phyloP scores from a whole-genome alignment of 2,329 filamentous ascomycete genomes.

The Beauveria rudraprayagi region DNA sequence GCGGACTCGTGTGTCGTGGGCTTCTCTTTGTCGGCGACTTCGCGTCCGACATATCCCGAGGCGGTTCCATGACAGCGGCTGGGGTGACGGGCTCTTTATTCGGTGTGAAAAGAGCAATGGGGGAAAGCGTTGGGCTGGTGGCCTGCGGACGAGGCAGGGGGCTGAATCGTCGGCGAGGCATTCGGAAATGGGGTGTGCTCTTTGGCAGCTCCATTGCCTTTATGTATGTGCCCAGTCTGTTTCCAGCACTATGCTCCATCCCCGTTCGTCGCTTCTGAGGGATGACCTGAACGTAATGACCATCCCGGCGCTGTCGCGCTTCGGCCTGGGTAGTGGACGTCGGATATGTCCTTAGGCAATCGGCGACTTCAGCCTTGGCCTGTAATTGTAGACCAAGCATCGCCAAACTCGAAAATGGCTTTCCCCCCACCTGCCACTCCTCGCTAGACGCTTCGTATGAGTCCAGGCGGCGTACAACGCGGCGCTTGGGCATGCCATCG shows the following conservation, averaged over 20 bases:
- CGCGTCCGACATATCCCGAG: conserved; percentile 17
- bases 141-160: neutral
- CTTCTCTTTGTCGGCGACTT: conserved; percentile 25
- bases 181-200: neutral
- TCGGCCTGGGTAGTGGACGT: neutral
- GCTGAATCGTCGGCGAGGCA: neutral
- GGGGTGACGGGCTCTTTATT: conserved; percentile 20
- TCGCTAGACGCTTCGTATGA: conserved; percentile 6
- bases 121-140: neutral
- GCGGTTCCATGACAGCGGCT: conserved; percentile 16
- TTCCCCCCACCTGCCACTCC: conserved; percentile 7
- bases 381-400: conserved; percentile 15
- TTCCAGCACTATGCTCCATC: conserved; percentile 18
- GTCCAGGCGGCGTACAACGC: conserved; percentile 6
- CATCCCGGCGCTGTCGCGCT: neutral
- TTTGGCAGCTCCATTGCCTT: conserved; percentile 20
- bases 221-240: conserved; percentile 20
- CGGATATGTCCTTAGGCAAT: conserved; percentile 10
- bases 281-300: conserved; percentile 13
- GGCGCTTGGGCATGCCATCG: conserved; percentile 9
- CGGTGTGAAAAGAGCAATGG: neutral
- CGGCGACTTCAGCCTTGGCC: conserved; percentile 23
- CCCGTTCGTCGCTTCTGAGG: conserved; percentile 23
- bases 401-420: conserved; percentile 13
- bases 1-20: conserved; percentile 19